Evolutionary conservation across 164 flowering plant genomes (phyloP).

Genomic region (Berberis vulgaris): DNA sequence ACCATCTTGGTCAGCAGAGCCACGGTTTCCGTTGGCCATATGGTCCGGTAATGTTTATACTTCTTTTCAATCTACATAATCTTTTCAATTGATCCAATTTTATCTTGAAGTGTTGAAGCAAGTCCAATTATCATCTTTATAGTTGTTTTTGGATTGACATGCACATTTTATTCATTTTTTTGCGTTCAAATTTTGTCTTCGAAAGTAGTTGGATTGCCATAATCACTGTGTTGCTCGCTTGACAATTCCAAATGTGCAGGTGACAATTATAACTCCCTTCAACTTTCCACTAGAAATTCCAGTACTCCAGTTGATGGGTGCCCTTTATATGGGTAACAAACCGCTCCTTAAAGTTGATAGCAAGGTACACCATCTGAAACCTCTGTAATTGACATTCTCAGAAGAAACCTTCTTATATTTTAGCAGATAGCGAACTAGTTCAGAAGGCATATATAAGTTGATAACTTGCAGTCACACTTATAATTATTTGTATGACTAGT

Average conservation of each 20-base stretch:
- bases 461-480: no score
- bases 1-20: constrained; percentile 99
- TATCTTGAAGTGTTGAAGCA: background rate
- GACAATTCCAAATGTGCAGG: constrained; percentile 38
- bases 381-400: no score
- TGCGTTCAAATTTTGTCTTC: background rate
- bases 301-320: constrained; percentile 93
- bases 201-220: background rate
- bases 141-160: no score
- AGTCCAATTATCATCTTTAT: background rate
- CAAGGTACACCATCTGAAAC: constrained; percentile 46
- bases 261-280: constrained; percentile 87
- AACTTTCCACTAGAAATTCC: constrained; percentile 98
- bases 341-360: constrained; percentile 92
- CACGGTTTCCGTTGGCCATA: constrained; percentile 99
- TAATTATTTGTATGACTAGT: no score
- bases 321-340: constrained; percentile 98
- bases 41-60: constrained; percentile 76
- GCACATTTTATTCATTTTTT: no score
- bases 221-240: background rate
- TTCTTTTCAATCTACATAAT: background rate
- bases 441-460: no score
- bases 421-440: background rate
- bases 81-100: background rate
- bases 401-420: background rate